Conservation (phyloP, 2,329 filamentous ascomycete species). For the Penicillium janthinellum region DNA sequence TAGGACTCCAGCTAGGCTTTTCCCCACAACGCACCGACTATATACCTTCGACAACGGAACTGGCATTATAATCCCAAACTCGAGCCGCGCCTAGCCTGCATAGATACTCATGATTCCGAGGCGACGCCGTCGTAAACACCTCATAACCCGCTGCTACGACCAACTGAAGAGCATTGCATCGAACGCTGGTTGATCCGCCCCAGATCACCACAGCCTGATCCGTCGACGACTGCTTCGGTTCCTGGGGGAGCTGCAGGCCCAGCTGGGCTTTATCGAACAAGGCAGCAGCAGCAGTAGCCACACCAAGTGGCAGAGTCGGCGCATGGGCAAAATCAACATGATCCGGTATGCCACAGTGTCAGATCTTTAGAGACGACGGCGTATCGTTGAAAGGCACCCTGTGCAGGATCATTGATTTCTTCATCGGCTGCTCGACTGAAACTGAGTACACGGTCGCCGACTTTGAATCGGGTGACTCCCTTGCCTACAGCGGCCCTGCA, state of each 20-base stretch:
- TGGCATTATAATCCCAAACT: not conserved
- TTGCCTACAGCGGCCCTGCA: constrained; percentile 7
- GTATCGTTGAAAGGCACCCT: not conserved
- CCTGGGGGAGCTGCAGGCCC: not conserved
- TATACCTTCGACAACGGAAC: not conserved
- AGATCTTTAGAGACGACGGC: not conserved
- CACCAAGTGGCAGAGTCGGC: not conserved
- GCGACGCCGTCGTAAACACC: not conserved
- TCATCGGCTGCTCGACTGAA: not conserved
- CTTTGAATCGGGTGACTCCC: not conserved
- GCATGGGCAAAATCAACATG: not conserved
- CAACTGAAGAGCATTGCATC: constrained; percentile 7
- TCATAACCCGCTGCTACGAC: constrained; percentile 5
- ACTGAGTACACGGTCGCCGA: not conserved
- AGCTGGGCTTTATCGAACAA: not conserved
- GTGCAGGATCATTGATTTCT: not conserved
- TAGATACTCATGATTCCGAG: not conserved
- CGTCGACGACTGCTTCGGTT: not conserved
- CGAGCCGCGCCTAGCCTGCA: not conserved
- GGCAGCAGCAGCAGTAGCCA: not conserved
- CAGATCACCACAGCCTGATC: not conserved
- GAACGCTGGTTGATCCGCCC: constrained; percentile 5
- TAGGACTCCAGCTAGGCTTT: not conserved
- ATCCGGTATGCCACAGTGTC: not conserved
- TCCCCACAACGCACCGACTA: not conserved